Conservation (phyloP, 1,284 basidiomycete species). For the Cryptococcus floricola region DNA sequence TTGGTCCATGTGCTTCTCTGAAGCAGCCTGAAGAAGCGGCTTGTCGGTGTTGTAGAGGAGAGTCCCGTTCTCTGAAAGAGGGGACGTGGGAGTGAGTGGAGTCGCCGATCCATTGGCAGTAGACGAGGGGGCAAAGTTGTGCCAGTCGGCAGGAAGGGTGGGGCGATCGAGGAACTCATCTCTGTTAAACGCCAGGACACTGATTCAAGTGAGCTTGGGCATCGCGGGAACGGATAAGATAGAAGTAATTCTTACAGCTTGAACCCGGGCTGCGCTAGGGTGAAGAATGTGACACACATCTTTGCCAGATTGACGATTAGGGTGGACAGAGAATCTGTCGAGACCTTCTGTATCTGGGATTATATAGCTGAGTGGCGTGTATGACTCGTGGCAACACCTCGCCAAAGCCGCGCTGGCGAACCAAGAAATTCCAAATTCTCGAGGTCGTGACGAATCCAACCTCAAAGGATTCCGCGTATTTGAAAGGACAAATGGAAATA, state of each 20-base stretch:
- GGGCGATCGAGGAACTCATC: constrained; percentile 46
- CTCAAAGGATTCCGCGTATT: too few species aligned
- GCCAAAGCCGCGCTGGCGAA: too few species aligned
- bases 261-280: constrained; percentile 36
- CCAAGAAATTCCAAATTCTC: too few species aligned
- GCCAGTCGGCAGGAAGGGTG: constrained; percentile 39
- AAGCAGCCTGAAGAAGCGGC: not conserved
- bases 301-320: not conserved
- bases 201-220: not conserved
- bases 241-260: constrained; percentile 33
- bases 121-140: constrained; percentile 30
- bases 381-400: too few species aligned
- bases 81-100: not conserved
- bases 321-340: too few species aligned
- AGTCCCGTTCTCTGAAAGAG: not conserved
- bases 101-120: not conserved
- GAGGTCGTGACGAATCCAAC: too few species aligned
- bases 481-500: too few species aligned
- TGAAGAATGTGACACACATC: constrained; percentile 48
- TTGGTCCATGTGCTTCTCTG: not conserved
- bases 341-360: too few species aligned
- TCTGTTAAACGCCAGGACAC: constrained; percentile 44
- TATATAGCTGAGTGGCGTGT: too few species aligned
- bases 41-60: not conserved
- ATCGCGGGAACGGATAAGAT: not conserved